Evolutionary conservation across 352 stramenopile genomes (phyloP), one percentile per base, ranked within the genome.

Genomic region (Blastocystis sp.): DNA sequence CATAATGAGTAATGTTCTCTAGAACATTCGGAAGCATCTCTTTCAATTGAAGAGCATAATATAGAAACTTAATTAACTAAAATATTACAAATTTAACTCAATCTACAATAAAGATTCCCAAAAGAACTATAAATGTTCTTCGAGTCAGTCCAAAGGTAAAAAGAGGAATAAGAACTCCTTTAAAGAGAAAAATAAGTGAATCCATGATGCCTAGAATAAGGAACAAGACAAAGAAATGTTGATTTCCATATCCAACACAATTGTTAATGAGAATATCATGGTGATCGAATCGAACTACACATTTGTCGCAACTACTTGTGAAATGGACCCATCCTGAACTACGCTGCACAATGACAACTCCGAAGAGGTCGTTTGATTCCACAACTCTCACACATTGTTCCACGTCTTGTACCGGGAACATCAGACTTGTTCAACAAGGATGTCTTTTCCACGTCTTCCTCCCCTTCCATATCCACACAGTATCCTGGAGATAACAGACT

Each of bases 241-340:
- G 69, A n/a, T 80, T 80, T 16, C 43, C 51, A 35, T 80, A 80
- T n/a, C 69, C 69, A 63, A 80, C 24, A n/a, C 69, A 80, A 63
- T 80, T 80, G 39, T 80, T 80, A 24, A 80, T 80, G 9, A 80
- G 27, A n/a, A 80, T 27, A 39, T 80, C 69, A 42, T 80, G 69
- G 43, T 80, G 69, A 59, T 80, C 69, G 21, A 80, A 80, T 49
- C 69, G 69, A 39, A 80, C 69, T 11, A 80, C 69, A 49, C 69
- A 80, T 32, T 63, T 59, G 52, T 80, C 69, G 39, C 69, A 80
- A 21, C 65, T 77, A 56, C 11, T 42, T 5, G 3, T 51, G 7
- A 77, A 77, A 51, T 37, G 4, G 16, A 54, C 14, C 12, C 3
- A 51, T 11, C n/a, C 29, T n/a, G 21, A 16, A 32, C 54, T 46